Conservation (phyloP, 2,329 filamentous ascomycete species). For the Aspergillus hortae region DNA sequence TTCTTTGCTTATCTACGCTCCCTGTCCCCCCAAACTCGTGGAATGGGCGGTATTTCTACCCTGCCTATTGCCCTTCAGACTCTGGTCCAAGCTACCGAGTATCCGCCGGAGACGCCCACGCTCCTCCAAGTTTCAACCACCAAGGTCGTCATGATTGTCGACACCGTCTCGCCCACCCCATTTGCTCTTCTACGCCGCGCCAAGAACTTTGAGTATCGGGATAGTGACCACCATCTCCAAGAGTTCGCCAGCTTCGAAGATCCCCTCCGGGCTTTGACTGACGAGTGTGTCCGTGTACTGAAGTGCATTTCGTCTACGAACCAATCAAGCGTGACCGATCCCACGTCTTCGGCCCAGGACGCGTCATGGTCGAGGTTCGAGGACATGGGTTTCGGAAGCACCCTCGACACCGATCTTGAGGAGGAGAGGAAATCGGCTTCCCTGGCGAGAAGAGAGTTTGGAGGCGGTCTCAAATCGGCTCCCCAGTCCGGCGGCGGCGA, state of each 20-base stretch:
- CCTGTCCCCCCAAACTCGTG: slow-evolving; percentile 72
- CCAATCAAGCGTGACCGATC: slow-evolving; percentile 70
- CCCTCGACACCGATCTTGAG: slow-evolving; percentile 66
- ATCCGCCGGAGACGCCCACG: slow-evolving; percentile 75
- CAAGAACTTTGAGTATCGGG: slow-evolving; percentile 92
- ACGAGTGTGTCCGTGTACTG: slow-evolving; percentile 89
- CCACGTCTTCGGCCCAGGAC: slow-evolving; percentile 71
- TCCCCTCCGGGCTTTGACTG: slow-evolving; percentile 79
- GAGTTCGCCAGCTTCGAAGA: slow-evolving; percentile 87
- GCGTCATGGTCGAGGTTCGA: slow-evolving; percentile 97
- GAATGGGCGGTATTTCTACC: slow-evolving; percentile 73
- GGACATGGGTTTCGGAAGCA: slow-evolving; percentile 82
- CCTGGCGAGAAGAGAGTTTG: slow-evolving; percentile 35
- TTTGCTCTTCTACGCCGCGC: slow-evolving; percentile 86
- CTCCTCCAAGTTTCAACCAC: slow-evolving; percentile 77
- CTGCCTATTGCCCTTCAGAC: slow-evolving; percentile 89
- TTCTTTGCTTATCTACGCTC: slow-evolving; percentile 98
- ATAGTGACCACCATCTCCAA: slow-evolving; percentile 78
- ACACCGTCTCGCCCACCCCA: slow-evolving; percentile 88
- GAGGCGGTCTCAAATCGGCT: slow-evolving; percentile 57
- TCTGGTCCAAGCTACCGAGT: slow-evolving; percentile 86
- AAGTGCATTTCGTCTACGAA: slow-evolving; percentile 85
- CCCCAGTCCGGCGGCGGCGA: slow-evolving; percentile 65
- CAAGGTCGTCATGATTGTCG: slow-evolving; percentile 94
- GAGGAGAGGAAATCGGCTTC: slow-evolving; percentile 47